Conservation (phyloP, 83 land plant species). For the Picea mariana region DNA sequence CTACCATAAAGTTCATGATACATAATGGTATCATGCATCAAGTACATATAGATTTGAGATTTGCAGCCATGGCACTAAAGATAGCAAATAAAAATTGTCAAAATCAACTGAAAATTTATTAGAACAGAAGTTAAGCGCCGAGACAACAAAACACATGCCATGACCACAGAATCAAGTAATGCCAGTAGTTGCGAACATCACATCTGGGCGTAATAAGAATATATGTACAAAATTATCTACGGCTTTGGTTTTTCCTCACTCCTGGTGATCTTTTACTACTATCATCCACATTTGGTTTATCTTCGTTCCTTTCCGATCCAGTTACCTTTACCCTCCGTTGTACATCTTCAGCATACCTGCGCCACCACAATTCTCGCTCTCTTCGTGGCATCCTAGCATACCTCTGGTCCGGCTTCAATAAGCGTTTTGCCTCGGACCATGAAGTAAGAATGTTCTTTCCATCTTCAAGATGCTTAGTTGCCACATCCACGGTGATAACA, state of each 20-base stretch:
- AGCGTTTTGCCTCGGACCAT: slow-evolving; percentile 80
- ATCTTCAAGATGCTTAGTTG: slow-evolving; percentile 53
- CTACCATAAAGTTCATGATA: too few species aligned
- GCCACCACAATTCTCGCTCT: slow-evolving; percentile 78
- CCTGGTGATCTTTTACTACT: slow-evolving; percentile 9
- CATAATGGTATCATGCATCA: too few species aligned
- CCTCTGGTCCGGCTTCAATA: slow-evolving; percentile 68
- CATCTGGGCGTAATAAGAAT: too few species aligned
- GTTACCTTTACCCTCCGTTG: slow-evolving; percentile 50
- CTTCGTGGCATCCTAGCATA: slow-evolving; percentile 75
- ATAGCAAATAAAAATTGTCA: too few species aligned
- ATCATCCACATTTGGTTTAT: slow-evolving; percentile 23
- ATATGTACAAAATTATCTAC: too few species aligned
- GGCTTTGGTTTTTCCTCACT: not conserved
- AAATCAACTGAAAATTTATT: too few species aligned
- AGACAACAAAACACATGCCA: too few species aligned
- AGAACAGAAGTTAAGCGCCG: too few species aligned
- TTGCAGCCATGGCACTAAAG: too few species aligned
- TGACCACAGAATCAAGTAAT: too few species aligned
- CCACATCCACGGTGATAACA: slow-evolving; percentile 68
- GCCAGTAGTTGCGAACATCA: too few species aligned
- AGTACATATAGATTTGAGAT: too few species aligned
- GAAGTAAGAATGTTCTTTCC: slow-evolving; percentile 74
- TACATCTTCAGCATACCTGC: slow-evolving; percentile 68
- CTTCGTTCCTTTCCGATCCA: slow-evolving; percentile 25